Base-by-base conservation (phyloP, 2,329 filamentous ascomycete species). In the Paraphoma sp. region DNA sequence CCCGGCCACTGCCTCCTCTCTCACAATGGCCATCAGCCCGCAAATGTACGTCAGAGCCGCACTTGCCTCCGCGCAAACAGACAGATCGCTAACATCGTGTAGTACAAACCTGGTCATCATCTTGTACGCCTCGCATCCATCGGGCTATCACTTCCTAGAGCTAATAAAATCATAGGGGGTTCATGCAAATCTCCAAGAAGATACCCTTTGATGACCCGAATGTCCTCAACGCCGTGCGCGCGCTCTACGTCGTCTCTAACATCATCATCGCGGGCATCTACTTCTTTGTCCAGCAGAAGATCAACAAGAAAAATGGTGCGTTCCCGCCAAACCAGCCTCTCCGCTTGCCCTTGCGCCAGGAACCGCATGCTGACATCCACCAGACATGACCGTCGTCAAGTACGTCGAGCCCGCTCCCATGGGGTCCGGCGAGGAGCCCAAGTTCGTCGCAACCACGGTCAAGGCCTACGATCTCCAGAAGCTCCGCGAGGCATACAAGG, bases 141-240 rank as follows among this genome's bases (percentile, higher is more conserved):
- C 2, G 3, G 4, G 5, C 6, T 16, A 17, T 5, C 17, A 16
- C 10, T 3, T 16, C 10, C 7, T 3, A 31, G 16, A 43, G 16
- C 61, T 69, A 60, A 70, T 48, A 9, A 9, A 16, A 14, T 5
- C 18, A 7, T 40, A 73, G 70, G 70, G 78, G 91, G 76, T 96
- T 97, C 90, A 97, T 98, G 92, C 94, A 97, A 85, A 90, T 96
- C 60, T 91, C 93, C 70, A 98, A 98, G 87, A 92, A 89, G 80
- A 88, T 99, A 60, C 92, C 93, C 47, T 97, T 98, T 73, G 94
- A 98, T 30, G 89, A 98, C 75, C 92, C 87, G n/a, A 83, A 85
- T 60, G 86, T 89, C 46, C 82, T 90, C 55, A 85, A 86, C 67
- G 79, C 83, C 57, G 86, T 90, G 57, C 88, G 88, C 71, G 84